Conservation (phyloP, 2,329 filamentous ascomycete genomes). For the Polytolypa hystricis region DNA sequence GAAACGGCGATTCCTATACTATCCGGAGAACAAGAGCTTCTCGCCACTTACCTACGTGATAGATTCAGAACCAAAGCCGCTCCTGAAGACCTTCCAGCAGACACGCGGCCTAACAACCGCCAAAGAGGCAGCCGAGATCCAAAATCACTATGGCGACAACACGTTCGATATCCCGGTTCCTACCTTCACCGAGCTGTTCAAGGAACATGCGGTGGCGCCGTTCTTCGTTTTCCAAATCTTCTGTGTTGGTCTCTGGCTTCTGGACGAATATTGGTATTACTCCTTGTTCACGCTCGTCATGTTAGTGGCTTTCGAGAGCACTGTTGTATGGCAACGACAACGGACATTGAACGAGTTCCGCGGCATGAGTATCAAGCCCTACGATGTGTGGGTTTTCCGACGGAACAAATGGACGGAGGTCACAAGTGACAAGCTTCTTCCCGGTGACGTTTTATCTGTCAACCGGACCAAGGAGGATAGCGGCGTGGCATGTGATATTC, state of each 20-base stretch:
- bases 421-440: slow-evolving; percentile 81
- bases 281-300: slow-evolving; percentile 98
- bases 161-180: slow-evolving; percentile 97
- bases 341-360: slow-evolving; percentile 92
- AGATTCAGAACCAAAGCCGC: slow-evolving; percentile 73
- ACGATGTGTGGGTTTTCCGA: slow-evolving; percentile 84
- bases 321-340: slow-evolving; percentile 97
- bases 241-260: slow-evolving; percentile 95
- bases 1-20: slow-evolving; percentile 89
- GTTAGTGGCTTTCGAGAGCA: slow-evolving; percentile 95
- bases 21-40: slow-evolving; percentile 61
- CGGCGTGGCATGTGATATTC: slow-evolving; percentile 93
- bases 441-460: slow-evolving; percentile 86
- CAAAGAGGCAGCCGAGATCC: slow-evolving; percentile 65
- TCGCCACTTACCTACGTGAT: slow-evolving; percentile 71
- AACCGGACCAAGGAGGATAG: slow-evolving; percentile 92
- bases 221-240: slow-evolving; percentile 99
- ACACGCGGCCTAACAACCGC: slow-evolving; percentile 63
- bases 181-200: slow-evolving; percentile 88
- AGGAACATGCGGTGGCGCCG: slow-evolving; percentile 94
- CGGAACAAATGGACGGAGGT: slow-evolving; percentile 79
- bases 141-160: slow-evolving; percentile 91
- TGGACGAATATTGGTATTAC: slow-evolving; percentile 99
- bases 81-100: slow-evolving; percentile 65
- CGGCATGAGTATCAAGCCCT: slow-evolving; percentile 98